phyloP scores from a whole-genome alignment of 2,329 filamentous ascomycete species.

The Fusarium sp. region DNA sequence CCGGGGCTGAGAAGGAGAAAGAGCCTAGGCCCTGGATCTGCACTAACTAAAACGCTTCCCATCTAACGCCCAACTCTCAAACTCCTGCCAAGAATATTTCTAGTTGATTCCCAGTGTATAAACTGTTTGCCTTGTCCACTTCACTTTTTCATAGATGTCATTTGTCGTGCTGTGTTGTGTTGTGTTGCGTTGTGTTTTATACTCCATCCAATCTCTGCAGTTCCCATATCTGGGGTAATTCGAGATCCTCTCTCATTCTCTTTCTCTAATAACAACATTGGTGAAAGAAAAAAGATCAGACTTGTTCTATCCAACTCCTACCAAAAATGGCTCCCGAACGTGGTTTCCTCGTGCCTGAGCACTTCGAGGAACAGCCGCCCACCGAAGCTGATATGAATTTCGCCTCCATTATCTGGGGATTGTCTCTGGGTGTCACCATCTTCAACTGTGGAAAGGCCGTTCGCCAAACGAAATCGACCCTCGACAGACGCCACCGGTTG shows the following conservation, averaged over 20 bases:
- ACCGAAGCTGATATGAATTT: slow-evolving; percentile 40
- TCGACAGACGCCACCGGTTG: slow-evolving; percentile 33
- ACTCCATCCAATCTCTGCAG: background rate
- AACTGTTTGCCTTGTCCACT: background rate
- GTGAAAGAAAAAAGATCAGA: background rate
- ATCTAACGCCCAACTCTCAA: no score
- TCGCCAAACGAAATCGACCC: slow-evolving; percentile 35
- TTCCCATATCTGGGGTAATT: slow-evolving; percentile 10
- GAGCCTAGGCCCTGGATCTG: background rate
- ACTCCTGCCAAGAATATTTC: slow-evolving; percentile 1
- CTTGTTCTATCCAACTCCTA: background rate
- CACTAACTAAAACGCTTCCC: background rate
- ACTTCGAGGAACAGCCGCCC: slow-evolving; percentile 31
- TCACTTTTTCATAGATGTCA: background rate
- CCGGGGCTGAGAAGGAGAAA: no score
- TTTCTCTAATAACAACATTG: background rate
- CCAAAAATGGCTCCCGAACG: slow-evolving; percentile 21
- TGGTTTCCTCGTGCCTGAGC: slow-evolving; percentile 42
- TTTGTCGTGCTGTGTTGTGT: background rate
- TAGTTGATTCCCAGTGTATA: background rate
- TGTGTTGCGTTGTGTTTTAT: slow-evolving; percentile 5
- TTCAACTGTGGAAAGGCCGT: slow-evolving; percentile 44
- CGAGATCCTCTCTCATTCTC: background rate
- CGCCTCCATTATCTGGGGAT: slow-evolving; percentile 44
- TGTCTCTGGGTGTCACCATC: slow-evolving; percentile 41